Percentiles rank a stretch among this genome's conserved stretches.
Evolutionary conservation across 768 basidiomycete genomes (phyloP).

Genomic region (Lactarius quietus): DNA sequence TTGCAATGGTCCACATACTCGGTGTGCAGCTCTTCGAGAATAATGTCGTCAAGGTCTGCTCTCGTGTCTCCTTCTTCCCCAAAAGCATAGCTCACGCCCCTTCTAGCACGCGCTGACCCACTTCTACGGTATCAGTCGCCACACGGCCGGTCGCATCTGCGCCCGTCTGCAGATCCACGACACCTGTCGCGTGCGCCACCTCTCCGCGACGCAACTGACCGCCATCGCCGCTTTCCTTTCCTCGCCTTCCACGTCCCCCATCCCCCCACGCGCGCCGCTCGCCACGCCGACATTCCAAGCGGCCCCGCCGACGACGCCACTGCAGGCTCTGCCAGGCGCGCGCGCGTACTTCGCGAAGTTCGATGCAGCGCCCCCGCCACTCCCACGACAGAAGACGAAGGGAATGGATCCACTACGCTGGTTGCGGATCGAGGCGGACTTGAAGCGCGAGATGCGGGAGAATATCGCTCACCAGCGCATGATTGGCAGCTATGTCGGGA

Average conservation of each 20-base stretch:
- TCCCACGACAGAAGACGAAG: constrained; percentile 16
- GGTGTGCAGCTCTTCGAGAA: constrained; percentile 79
- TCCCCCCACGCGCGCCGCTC: constrained; percentile 63
- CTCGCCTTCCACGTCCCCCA: constrained; percentile 72
- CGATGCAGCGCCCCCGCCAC: constrained; percentile 6
- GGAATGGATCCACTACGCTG: constrained; percentile 61
- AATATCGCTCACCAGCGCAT: constrained; percentile 91
- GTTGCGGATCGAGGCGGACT: constrained; percentile 84
- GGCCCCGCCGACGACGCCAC: constrained; percentile 39
- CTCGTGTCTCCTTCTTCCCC: background rate
- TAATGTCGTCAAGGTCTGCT: constrained; percentile 66
- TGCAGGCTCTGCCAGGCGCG: constrained; percentile 32
- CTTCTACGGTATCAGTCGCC: constrained; percentile 65
- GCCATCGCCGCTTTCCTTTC: constrained; percentile 93
- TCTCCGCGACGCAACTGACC: constrained; percentile 85
- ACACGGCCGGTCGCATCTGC: constrained; percentile 76
- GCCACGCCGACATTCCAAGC: constrained; percentile 52
- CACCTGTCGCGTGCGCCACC: constrained; percentile 70
- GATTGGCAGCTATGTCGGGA: constrained; percentile 53
- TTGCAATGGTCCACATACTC: constrained; percentile 72
- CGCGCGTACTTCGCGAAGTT: constrained; percentile 7
- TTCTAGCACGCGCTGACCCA: constrained; percentile 80
- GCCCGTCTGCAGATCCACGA: constrained; percentile 92
- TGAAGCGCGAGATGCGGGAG: constrained; percentile 75
- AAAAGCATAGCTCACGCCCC: background rate